Conservation (phyloP, 805 yeast genomes). For the Wilhelminamyces savonicus region DNA sequence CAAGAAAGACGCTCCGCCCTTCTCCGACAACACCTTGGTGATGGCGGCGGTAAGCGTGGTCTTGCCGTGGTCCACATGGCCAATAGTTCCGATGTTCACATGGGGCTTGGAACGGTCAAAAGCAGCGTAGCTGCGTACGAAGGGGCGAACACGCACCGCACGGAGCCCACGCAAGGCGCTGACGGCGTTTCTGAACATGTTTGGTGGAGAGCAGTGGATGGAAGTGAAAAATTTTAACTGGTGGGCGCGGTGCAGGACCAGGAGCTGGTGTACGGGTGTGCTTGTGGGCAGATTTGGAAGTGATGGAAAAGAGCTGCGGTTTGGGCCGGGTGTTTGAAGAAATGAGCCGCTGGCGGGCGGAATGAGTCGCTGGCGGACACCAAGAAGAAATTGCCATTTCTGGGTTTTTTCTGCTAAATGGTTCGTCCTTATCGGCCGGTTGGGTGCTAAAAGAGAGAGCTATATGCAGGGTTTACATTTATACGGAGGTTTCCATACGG, state of each 20-base stretch:
- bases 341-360: too few relatives aligned
- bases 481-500: too few relatives aligned
- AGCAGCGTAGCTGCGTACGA: slow-evolving; percentile 49
- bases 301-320: too few relatives aligned
- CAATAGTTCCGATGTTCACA: slow-evolving; percentile 93
- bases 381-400: too few relatives aligned
- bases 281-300: background rate
- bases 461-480: too few relatives aligned
- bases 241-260: background rate
- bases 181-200: slow-evolving; percentile 24
- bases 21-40: slow-evolving; percentile 84
- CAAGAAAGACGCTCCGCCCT: slow-evolving; percentile 89
- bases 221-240: background rate
- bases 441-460: too few relatives aligned
- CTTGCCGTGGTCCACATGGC: slow-evolving; percentile 97
- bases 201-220: slow-evolving; percentile 2
- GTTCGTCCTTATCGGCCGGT: too few relatives aligned
- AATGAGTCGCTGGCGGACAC: too few relatives aligned
- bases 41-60: slow-evolving; percentile 98
- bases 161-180: slow-evolving; percentile 23
- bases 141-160: slow-evolving; percentile 16
- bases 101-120: slow-evolving; percentile 96
- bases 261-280: background rate
- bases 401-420: too few relatives aligned
- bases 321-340: too few relatives aligned